Percentiles rank a stretch among this genome's conserved stretches.
phyloP scores from a whole-genome alignment of 2,329 filamentous ascomycete species.

The Tolypocladium amazonense region DNA sequence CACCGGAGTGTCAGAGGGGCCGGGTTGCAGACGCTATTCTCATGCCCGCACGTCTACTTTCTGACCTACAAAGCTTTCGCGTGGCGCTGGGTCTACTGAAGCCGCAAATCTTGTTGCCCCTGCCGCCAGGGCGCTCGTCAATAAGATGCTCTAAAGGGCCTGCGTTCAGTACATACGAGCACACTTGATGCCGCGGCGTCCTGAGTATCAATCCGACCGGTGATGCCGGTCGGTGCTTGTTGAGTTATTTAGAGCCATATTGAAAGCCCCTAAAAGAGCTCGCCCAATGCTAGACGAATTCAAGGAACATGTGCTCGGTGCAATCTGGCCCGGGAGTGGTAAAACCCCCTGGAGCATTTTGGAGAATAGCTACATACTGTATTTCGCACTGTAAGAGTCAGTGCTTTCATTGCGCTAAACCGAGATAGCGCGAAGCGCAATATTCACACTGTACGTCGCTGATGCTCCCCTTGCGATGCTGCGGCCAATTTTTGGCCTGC shows the following conservation, averaged over 20 bases:
- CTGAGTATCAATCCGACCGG: not conserved
- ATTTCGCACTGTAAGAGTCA: not conserved
- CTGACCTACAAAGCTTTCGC: too few species aligned
- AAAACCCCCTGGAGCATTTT: not conserved
- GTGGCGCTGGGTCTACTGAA: too few species aligned
- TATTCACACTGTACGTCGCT: not conserved
- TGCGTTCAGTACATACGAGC: not conserved
- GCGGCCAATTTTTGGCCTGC: not conserved
- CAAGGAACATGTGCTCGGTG: not conserved
- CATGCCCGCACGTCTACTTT: too few species aligned
- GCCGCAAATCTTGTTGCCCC: too few species aligned
- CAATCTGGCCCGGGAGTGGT: not conserved
- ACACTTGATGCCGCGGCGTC: not conserved
- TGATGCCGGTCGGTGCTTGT: not conserved
- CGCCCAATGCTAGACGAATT: not conserved
- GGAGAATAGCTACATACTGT: not conserved
- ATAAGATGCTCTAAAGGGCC: too few species aligned
- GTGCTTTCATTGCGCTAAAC: too few species aligned
- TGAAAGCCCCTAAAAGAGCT: not conserved
- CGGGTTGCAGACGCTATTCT: too few species aligned
- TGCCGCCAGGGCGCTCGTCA: too few species aligned
- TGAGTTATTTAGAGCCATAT: not conserved
- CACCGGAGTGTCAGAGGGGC: too few species aligned
- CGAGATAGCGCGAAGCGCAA: not conserved
- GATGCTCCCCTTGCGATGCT: constrained; percentile 1